Evolutionary conservation across 129 eudicot species (phyloP), one percentile per base, ranked within the genome.

Genomic region (Centella asiatica): DNA sequence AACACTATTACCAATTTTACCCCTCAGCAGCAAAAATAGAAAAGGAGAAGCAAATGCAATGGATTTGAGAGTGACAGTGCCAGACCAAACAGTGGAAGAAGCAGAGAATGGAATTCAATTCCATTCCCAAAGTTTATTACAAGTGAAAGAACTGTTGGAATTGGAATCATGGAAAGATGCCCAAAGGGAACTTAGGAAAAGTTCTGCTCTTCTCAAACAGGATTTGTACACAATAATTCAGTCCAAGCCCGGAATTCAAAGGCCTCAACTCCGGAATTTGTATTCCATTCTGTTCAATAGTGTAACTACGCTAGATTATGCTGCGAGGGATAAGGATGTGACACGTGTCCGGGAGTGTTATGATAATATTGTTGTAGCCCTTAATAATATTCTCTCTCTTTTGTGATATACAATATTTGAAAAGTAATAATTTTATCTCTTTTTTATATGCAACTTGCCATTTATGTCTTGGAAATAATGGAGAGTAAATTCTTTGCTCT

Each of bases 61-160:
- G 13, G 94, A 88, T 54, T 77, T 84, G 9, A 14, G 85, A 64
- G 60, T 84, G 74, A 88, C 96, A 6, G 78, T 67, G 65, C 96
- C 94, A 3, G 96, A 79, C 69, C 96, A 88, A 44, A 88, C 94
- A 10, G 44, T 79, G 9, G 96, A 88, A 66, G 87, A 88, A 57
- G 94, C 96, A 0, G 77, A 79, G 64, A 59, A 40, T 5, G 86
- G 63, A 61, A 77, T 88, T 39, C 66, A 66, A 71, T 63, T 29
- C 61, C 89, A 84, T 46, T 87, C 96, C 22, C 73, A 48, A 24
- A 55, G 76, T 20, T 24, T 84, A 54, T 49, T 84, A 25, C 69
- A 70, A 51, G 87, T 88, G 57, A 88, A 88, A 73, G 80, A 73
- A 18, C 22, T 77, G 39, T 23, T 84, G 49, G 78, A 74, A 47